These are phyloP conservation scores for Suillus bovinus DNA, from an alignment of 768 basidiomycete genomes.

Conservation along the genomic window DNA sequence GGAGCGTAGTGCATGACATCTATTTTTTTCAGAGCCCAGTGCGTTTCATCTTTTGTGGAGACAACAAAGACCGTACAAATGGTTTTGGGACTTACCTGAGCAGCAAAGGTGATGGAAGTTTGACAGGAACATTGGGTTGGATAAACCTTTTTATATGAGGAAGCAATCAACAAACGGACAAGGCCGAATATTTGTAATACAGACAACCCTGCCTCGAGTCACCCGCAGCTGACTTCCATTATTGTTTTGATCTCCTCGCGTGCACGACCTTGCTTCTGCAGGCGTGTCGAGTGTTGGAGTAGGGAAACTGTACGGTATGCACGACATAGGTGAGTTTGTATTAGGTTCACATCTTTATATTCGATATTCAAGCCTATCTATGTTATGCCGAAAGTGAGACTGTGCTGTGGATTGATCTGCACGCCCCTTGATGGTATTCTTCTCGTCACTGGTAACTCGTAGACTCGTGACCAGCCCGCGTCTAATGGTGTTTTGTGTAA, in stretches of 20 bases:
- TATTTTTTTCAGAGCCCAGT: slow-evolving; percentile 58
- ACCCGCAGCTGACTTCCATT: slow-evolving; percentile 15
- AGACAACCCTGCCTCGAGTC: too few relatives aligned
- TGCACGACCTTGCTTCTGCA: slow-evolving; percentile 9
- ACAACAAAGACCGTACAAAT: background rate
- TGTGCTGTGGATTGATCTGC: too few relatives aligned
- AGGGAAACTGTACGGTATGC: too few relatives aligned
- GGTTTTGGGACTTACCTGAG: background rate
- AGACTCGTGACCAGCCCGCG: too few relatives aligned
- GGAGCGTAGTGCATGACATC: slow-evolving; percentile 58
- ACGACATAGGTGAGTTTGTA: too few relatives aligned
- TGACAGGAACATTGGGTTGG: background rate
- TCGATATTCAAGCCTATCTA: background rate
- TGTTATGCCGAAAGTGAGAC: too few relatives aligned
- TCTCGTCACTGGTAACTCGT: too few relatives aligned
- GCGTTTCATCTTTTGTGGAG: slow-evolving; percentile 48
- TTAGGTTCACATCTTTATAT: background rate
- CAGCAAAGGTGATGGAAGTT: slow-evolving; percentile 4
- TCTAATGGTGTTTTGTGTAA: too few relatives aligned
- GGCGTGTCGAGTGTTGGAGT: background rate
- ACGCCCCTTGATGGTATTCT: too few relatives aligned
- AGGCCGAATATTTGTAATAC: too few relatives aligned
- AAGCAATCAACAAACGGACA: slow-evolving; percentile 11
- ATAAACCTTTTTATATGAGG: slow-evolving; percentile 7
- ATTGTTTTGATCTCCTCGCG: slow-evolving; percentile 13